Conservation (phyloP, 2,329 filamentous ascomycete species). For the Pezicula radicicola region DNA sequence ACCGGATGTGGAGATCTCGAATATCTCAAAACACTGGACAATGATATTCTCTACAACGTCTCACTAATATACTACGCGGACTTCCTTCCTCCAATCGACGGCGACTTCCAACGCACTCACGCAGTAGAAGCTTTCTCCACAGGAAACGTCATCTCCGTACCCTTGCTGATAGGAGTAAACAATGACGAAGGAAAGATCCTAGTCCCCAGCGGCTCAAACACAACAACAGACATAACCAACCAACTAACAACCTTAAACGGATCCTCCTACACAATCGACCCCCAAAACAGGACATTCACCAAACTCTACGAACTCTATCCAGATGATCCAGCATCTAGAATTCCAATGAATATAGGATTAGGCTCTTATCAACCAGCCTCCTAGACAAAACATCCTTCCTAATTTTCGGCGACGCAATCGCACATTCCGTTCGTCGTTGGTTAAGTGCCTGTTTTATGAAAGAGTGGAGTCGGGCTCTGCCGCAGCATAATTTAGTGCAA, state of each 20-base stretch:
- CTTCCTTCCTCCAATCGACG: constrained; percentile 24
- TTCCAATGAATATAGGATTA: constrained; percentile 36
- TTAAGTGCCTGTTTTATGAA: no score
- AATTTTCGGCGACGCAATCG: neutral
- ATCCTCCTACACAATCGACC: constrained; percentile 2
- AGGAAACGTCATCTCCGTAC: constrained; percentile 28
- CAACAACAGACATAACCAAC: constrained; percentile 42
- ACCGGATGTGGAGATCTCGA: constrained; percentile 30
- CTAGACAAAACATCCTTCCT: neutral
- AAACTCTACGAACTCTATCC: constrained; percentile 45
- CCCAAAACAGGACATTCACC: constrained; percentile 23
- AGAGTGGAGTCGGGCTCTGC: no score
- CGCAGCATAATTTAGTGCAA: no score
- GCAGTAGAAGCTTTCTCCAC: constrained; percentile 23
- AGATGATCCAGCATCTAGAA: constrained; percentile 41
- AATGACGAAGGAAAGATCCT: constrained; percentile 63
- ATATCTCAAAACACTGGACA: constrained; percentile 41
- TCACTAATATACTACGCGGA: constrained; percentile 27
- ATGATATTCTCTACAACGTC: constrained; percentile 37
- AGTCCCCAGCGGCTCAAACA: constrained; percentile 49
- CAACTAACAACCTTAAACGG: neutral
- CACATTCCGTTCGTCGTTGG: neutral
- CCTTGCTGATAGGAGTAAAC: constrained; percentile 45
- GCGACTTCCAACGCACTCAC: constrained; percentile 30
- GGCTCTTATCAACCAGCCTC: constrained; percentile 16